Evolutionary conservation across 306 rosid species (phyloP), one percentile per base, ranked within the genome.

Genomic region (Quercus mongolica): DNA sequence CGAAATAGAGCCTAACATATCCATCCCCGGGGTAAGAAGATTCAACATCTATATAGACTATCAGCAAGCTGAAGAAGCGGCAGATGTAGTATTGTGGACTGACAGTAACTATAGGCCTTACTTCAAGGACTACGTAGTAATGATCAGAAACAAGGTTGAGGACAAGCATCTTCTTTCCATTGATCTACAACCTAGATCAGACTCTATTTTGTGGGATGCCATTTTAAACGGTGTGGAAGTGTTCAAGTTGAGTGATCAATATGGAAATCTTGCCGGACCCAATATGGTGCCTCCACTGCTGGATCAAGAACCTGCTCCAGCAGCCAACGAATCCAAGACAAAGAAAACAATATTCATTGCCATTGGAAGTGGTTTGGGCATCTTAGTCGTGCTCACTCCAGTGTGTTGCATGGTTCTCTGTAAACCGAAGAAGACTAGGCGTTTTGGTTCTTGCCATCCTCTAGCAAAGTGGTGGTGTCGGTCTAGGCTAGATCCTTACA

Each of bases 191-290:
- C 64, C 30, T 8, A 9, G 0, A 58, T 8, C 9, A 8, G 10
- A 10, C 10, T 4, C 65, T 25, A 0, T 0, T 1, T 0, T 11
- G 3, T 0, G 0, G 15, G 30, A 79, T 13, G 83, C 25, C 0
- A 55, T 79, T 6, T 44, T 83, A 74, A 83, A 83, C 9, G 87
- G 87, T 6, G 9, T 80, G 0, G 87, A 83, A 56, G 65, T 83
- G 31, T 79, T 83, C 83, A 83, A 83, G 25, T 19, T 79, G 3
- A 83, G 26, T 4, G 41, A 71, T 54, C 2, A 51, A 3, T 6
- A 8, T 3, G 67, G 72, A 0, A 79, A 79, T 6, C 81, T 79
- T 2, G 86, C 8, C 5, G 72, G 75, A 1, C 17, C 31, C 18
- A 71, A 31, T 1, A 78, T 80, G 1, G 69, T 69, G 41, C 69